Evolutionary conservation across 768 basidiomycete species (phyloP), one percentile per base, ranked within the genome.

Genomic region (Tulasnella calospora): DNA sequence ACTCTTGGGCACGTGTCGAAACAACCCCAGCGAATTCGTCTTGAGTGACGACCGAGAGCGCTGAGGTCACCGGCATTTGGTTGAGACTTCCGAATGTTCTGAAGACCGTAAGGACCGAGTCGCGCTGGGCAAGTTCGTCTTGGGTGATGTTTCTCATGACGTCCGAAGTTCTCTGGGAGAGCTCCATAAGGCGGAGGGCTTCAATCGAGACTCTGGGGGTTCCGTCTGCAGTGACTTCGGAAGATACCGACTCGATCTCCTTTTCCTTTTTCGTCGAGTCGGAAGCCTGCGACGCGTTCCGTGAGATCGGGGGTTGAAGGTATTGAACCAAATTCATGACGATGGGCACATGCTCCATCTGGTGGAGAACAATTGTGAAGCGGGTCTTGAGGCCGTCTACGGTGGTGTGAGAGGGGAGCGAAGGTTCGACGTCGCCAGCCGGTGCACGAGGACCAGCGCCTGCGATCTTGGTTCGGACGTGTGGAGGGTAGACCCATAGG

Each of bases 161-260:
- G 0, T 93, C 92, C 2, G 94, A 95, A 1, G 94, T 94, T 78
- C 98, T 92, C 47, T 92, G 92, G 0, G 94, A 93, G 69, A 98
- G 86, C 83, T 98, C 96, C 81, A 99, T 90, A 10, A 99, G 88
- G 27, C 96, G 94, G 2, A 98, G 88, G 0, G 93, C 92, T 80
- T 94, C 89, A 44, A 97, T 86, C 13, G 86, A 84, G 61, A 83
- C 79, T 36, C 80, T 12, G 70, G 77, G 71, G 33, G 27, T 46
- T 3, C 40, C 46, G 74, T 12, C 78, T 46, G 75, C 85, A 83
- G 40, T 74, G 47, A 71, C 44, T 23, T 19, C 36, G 35, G 71
- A 19, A 5, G 36, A 41, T 13, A 17, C n/a, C n/a, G n/a, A n/a
- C n/a, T n/a, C n/a, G 30, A 21, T 13, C 36, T 78, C n/a, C 70